phyloP scores from a whole-genome alignment of 2,329 filamentous ascomycete species.

The Venturia nashicola region DNA sequence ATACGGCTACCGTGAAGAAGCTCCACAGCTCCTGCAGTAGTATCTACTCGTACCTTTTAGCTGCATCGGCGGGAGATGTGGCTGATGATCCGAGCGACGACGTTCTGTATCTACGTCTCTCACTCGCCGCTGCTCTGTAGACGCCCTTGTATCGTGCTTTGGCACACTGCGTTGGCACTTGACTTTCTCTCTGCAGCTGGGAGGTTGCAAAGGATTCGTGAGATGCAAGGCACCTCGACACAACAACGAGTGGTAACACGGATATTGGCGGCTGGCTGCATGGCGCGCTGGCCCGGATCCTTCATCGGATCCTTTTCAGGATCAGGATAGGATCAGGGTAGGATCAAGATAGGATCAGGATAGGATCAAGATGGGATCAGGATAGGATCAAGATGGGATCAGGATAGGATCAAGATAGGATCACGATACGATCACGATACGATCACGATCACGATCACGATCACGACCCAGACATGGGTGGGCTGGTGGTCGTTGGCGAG shows the following conservation, averaged over 20 bases:
- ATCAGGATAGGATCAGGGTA: too few relatives aligned
- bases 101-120: too few relatives aligned
- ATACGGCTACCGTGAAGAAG: neutral
- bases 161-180: neutral
- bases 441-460: neutral
- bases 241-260: neutral
- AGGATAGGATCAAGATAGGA: too few relatives aligned
- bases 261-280: neutral
- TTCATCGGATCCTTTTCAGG: neutral
- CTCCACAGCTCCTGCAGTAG: neutral
- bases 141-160: neutral
- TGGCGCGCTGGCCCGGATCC: neutral
- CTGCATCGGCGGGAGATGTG: neutral
- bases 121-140: neutral
- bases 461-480: too few relatives aligned
- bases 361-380: too few relatives aligned
- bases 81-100: neutral
- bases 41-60: neutral
- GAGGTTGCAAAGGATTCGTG: neutral
- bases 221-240: neutral
- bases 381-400: too few relatives aligned
- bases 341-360: too few relatives aligned
- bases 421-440: too few relatives aligned
- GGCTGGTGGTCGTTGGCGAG: too few relatives aligned
- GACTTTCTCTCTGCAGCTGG: neutral